These are phyloP conservation scores for Pseudozyma sp. DNA, from an alignment of 1,284 basidiomycete genomes.

Conservation along the genomic window DNA sequence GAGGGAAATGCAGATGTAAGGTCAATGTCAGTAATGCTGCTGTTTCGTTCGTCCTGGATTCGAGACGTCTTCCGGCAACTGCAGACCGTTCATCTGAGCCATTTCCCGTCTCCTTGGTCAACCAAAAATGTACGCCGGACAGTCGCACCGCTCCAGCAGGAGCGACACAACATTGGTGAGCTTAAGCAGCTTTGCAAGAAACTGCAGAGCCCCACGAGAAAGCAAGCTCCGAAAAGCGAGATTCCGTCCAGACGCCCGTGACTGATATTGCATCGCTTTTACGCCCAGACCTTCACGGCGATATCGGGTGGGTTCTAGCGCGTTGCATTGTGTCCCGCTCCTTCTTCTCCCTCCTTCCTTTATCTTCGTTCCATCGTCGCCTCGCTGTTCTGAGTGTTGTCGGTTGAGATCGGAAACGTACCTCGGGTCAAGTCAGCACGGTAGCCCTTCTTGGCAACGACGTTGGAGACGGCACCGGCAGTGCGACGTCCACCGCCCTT, in stretches of 20 bases:
- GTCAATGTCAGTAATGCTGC: conserved; percentile 16
- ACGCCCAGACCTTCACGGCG: conserved; percentile 66
- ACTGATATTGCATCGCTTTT: conserved; percentile 65
- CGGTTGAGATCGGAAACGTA: conserved; percentile 24
- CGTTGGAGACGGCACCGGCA: conserved; percentile 62
- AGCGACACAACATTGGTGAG: conserved; percentile 32
- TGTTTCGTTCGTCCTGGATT: background rate
- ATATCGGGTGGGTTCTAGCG: conserved; percentile 69
- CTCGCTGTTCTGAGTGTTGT: background rate
- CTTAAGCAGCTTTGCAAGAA: conserved; percentile 12
- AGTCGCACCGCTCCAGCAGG: conserved; percentile 22
- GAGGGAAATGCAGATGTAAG: background rate
- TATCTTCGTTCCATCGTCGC: background rate
- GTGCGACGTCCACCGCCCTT: conserved; percentile 59
- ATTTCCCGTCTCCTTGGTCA: background rate
- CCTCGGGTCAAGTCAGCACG: conserved; percentile 64
- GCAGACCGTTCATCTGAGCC: too few species aligned
- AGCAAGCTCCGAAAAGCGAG: conserved; percentile 1
- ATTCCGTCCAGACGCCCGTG: conserved; percentile 27
- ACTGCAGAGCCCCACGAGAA: conserved; percentile 33
- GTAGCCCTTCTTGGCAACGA: conserved; percentile 66
- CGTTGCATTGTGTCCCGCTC: conserved; percentile 45
- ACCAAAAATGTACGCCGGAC: conserved; percentile 32
- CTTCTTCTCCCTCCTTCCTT: background rate
- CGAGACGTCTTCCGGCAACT: too few species aligned